Evolutionary conservation across 1,284 basidiomycete genomes (phyloP).

Genomic region (Pseudozyma sp.): DNA sequence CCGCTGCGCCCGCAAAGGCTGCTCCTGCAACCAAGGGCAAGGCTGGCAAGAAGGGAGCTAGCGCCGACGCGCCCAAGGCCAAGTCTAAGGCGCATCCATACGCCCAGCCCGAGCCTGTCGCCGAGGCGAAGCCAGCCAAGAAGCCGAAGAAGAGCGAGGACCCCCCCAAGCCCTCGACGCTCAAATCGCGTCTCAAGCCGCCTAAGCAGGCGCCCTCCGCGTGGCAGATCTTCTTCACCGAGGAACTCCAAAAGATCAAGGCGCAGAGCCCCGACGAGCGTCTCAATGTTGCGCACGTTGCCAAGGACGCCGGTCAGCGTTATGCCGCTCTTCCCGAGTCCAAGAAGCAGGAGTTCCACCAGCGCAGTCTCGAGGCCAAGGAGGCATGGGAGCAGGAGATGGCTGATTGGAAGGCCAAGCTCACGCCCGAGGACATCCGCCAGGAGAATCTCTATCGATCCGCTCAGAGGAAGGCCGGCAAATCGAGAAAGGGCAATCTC

Average conservation of each 20-base stretch:
- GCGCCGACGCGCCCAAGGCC: constrained; percentile 43
- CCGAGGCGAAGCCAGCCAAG: constrained; percentile 44
- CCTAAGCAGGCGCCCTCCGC: constrained; percentile 93
- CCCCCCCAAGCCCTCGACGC: constrained; percentile 67
- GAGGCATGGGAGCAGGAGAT: constrained; percentile 83
- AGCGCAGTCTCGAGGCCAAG: constrained; percentile 81
- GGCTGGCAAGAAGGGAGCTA: constrained; percentile 47
- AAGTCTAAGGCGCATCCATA: constrained; percentile 48
- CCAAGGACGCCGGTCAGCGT: constrained; percentile 91
- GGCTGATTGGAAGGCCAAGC: constrained; percentile 83
- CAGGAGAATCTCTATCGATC: constrained; percentile 90
- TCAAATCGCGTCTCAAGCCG: constrained; percentile 76
- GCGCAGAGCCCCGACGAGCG: constrained; percentile 73
- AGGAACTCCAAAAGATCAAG: constrained; percentile 88
- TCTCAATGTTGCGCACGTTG: constrained; percentile 93
- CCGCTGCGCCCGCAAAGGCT: constrained; percentile 28
- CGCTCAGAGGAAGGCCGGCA: constrained; percentile 91
- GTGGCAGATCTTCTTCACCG: constrained; percentile 97
- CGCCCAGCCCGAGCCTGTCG: constrained; percentile 35
- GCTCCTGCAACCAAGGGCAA: constrained; percentile 40
- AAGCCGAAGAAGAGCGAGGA: constrained; percentile 54
- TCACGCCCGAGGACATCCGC: constrained; percentile 94
- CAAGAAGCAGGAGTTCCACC: constrained; percentile 75
- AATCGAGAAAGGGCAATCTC: constrained; percentile 91
- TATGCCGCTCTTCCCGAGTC: constrained; percentile 82